Percentiles rank a stretch among this genome's conserved stretches.
phyloP scores from a whole-genome alignment of 108 stramenopile species.

The Cyclostephanos invisitatus region DNA sequence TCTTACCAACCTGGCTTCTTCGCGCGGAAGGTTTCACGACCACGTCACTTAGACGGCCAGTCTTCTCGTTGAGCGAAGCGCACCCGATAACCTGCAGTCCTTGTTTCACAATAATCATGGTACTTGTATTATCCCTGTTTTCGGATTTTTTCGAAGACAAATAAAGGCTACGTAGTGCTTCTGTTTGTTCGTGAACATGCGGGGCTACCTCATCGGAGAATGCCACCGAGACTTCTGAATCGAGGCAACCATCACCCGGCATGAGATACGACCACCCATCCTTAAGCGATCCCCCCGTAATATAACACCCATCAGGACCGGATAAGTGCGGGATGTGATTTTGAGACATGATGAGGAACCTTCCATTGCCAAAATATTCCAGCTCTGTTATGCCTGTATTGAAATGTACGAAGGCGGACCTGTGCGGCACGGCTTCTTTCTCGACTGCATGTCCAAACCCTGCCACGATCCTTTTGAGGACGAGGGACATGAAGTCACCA shows the following conservation, averaged over 20 bases:
- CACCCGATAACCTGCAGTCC: conserved; percentile 76
- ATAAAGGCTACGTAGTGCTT: conserved; percentile 58
- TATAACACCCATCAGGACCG: conserved; percentile 31
- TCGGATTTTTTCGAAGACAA: conserved; percentile 28
- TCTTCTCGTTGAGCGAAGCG: conserved; percentile 58
- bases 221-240: conserved; percentile 54
- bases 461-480: conserved; percentile 71
- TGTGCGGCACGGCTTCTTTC: conserved; percentile 58
- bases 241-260: conserved; percentile 49
- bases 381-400: conserved; percentile 80
- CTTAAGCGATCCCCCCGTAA: conserved; percentile 69
- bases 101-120: conserved; percentile 66
- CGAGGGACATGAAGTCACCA: conserved; percentile 76
- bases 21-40: conserved; percentile 68
- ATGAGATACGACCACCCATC: conserved; percentile 80
- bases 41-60: conserved; percentile 60
- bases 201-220: conserved; percentile 62
- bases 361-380: conserved; percentile 78
- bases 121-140: conserved; percentile 15
- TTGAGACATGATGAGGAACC: conserved; percentile 69
- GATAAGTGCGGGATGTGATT: conserved; percentile 67
- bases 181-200: conserved; percentile 60
- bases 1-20: conserved; percentile 33
- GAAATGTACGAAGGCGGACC: conserved; percentile 74
- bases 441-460: conserved; percentile 74